Evolutionary conservation across 1,139 yeast genomes (phyloP).

Genomic region (Suhomyces terraborum): DNA sequence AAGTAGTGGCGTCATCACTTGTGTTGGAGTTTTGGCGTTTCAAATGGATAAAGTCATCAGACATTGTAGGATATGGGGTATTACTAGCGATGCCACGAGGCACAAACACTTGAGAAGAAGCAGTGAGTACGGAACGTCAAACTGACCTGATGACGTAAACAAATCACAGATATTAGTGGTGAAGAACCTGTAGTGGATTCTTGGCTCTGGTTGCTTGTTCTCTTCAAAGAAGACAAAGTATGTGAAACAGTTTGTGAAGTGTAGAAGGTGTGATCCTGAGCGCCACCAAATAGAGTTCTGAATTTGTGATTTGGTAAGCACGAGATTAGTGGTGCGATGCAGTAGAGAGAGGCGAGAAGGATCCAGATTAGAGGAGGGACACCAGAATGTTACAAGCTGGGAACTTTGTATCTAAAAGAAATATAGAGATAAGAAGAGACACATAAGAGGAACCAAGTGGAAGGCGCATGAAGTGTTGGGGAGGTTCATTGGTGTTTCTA

Average conservation of each 20-base stretch:
- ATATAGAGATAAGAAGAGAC: too few species aligned
- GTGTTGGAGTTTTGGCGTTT: constrained; percentile 11
- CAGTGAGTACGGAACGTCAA: too few species aligned
- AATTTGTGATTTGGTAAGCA: not conserved
- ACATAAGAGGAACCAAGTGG: too few species aligned
- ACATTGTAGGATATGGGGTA: constrained; percentile 4
- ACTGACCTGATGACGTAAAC: too few species aligned
- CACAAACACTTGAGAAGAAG: not conserved
- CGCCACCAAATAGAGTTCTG: not conserved
- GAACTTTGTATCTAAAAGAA: too few species aligned
- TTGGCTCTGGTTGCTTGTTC: not conserved
- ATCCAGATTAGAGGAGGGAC: too few species aligned
- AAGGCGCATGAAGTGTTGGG: too few species aligned
- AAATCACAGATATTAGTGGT: not conserved
- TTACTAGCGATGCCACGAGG: not conserved
- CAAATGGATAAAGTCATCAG: constrained; percentile 15
- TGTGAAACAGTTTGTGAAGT: too few species aligned
- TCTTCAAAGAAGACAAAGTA: not conserved
- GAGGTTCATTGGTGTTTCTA: too few species aligned
- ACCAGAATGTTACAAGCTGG: too few species aligned
- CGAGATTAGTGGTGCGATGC: not conserved
- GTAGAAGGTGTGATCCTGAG: not conserved
- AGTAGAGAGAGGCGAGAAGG: not conserved
- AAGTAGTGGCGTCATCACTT: constrained; percentile 13
- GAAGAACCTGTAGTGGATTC: not conserved